phyloP scores from a whole-genome alignment of 2,329 filamentous ascomycete genomes.

The Neopestalotiopsis rosae region DNA sequence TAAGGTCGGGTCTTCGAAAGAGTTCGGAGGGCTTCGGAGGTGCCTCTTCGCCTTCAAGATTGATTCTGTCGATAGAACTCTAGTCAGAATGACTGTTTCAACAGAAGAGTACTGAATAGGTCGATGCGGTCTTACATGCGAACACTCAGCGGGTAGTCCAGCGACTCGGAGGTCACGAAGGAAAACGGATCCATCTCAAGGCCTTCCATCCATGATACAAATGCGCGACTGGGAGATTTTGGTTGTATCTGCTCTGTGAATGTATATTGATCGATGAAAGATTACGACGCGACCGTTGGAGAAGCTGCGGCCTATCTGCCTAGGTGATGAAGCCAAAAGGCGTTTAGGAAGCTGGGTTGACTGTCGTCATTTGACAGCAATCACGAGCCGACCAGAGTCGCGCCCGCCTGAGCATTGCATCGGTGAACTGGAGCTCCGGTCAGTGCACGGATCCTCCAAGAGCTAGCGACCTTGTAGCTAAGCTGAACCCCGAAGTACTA shows the following conservation, averaged over 20 bases:
- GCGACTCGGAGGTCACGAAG: constrained; percentile 86
- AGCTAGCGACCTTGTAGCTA: neutral
- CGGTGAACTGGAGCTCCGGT: neutral
- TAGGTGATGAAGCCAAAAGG: neutral
- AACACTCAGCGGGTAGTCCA: constrained; percentile 74
- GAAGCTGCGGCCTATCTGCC: neutral
- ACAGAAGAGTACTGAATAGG: neutral
- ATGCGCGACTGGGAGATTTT: neutral
- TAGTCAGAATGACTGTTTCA: neutral
- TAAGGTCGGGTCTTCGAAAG: constrained; percentile 77
- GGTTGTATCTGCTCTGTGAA: neutral
- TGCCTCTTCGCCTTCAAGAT: constrained; percentile 75
- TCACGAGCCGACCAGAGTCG: neutral
- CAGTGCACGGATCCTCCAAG: neutral
- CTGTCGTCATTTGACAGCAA: constrained; percentile 16
- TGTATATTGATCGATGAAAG: neutral
- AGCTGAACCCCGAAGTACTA: neutral
- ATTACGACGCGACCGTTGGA: neutral
- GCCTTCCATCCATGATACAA: constrained; percentile 19
- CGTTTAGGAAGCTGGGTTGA: too few relatives aligned
- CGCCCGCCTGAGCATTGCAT: neutral
- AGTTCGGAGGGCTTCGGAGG: constrained; percentile 79
- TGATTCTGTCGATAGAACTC: constrained; percentile 43
- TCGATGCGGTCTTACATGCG: constrained; percentile 57
- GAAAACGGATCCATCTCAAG: constrained; percentile 87